Evolutionary conservation across 1,284 basidiomycete genomes (phyloP), one percentile per base, ranked within the genome.

Genomic region (Polyporus tsugae): DNA sequence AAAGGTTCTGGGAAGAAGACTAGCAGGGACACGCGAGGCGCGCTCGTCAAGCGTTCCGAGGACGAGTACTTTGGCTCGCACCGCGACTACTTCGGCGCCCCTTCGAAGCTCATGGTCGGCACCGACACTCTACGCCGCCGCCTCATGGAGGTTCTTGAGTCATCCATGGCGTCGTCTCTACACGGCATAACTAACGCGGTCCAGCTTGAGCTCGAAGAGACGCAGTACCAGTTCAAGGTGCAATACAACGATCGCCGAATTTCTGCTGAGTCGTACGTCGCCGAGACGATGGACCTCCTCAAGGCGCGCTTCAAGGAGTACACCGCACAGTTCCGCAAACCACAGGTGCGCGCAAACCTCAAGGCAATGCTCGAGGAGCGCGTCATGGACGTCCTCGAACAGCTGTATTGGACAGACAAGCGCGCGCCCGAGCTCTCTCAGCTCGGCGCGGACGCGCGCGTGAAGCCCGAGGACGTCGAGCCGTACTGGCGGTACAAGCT

Each of bases 221-320:
- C 97, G 1, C 91, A 91, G 36, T 99, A 99, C 80, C 97, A 99
- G 80, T 99, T 99, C 89, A 99, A 99, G 81, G 97, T 99, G 0
- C 96, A 99, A 80, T 99, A 99, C 85, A 99, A 99, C 78, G 98
- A 99, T 81, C 90, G 96, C 25, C 89, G 94, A 35, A 95, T 99
- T 74, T 94, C 95, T 0, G 91, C 98, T 13, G 98, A 99, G 80
- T 96, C 95, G 3, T 99, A 99, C 78, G 95, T 99, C 62, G 97
- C 97, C 19, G 98, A 99, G 82, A 96, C 96, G 2, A 92, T 99
- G 82, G 97, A 99, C 77, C 85, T 88, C 9, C 89, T 99, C 74
- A 99, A 99, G 82, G 87, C 90, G 0, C 90, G 93, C 58, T 97
- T 99, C 86, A 95, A 94, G 75, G 91, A 95, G 57, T 93, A 93